Percentiles rank a stretch among this genome's conserved stretches.
Conservation (phyloP, 495 filamentous ascomycete genomes). For the Letharia columbiana region DNA sequence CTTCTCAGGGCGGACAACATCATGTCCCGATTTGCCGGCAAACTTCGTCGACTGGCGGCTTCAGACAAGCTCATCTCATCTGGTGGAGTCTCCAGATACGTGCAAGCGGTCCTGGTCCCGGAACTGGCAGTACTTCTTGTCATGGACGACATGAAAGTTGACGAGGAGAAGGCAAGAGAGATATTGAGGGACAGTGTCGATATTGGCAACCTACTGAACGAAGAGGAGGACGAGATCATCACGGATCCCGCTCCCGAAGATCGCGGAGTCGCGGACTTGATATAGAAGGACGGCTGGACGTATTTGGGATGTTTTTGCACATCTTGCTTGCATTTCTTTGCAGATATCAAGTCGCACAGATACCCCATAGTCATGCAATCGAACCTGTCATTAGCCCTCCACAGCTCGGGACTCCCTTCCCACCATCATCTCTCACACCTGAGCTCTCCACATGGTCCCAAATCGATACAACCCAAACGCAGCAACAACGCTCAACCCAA, state of each 20-base stretch:
- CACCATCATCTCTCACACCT: constrained; percentile 11
- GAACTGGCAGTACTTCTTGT: constrained; percentile 72
- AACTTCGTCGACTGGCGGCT: constrained; percentile 54
- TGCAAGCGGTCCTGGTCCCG: constrained; percentile 80
- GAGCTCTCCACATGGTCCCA: constrained; percentile 42
- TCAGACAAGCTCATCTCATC: constrained; percentile 61
- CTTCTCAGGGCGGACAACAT: constrained; percentile 50
- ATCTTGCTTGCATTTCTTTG: constrained; percentile 1
- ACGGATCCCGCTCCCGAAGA: constrained; percentile 38
- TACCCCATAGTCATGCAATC: background rate
- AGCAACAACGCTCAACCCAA: constrained; percentile 57
- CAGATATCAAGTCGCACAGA: background rate
- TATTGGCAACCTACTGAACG: constrained; percentile 70
- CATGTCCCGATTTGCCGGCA: constrained; percentile 49
- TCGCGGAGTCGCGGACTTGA: constrained; percentile 11
- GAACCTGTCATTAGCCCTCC: background rate
- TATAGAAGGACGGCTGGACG: background rate
- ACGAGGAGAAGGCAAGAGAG: constrained; percentile 52
- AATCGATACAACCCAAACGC: constrained; percentile 60
- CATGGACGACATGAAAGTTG: constrained; percentile 74
- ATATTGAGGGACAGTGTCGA: constrained; percentile 66
- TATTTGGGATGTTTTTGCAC: background rate
- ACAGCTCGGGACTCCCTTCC: background rate
- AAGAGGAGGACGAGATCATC: constrained; percentile 52
- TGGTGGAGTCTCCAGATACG: constrained; percentile 62